Percentiles rank a stretch among this genome's conserved stretches.
These are phyloP conservation scores for Breynia disticha DNA, from an alignment of 441 rosid species.

Conservation along the genomic window DNA sequence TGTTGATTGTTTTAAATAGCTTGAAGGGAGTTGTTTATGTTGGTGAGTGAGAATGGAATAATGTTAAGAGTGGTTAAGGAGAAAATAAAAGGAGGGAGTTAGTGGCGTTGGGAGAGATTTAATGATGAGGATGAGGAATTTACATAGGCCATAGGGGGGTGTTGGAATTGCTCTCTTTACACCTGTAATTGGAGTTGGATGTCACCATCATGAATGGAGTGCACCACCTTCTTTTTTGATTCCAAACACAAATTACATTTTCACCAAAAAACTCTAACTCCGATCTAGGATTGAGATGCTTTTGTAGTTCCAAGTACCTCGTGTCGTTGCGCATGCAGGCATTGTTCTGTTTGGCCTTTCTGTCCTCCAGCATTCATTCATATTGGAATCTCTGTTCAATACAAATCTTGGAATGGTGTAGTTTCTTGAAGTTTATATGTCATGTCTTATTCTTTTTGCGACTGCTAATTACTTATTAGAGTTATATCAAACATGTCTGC, in stretches of 20 bases:
- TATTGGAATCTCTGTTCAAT: neutral
- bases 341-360: too few species aligned
- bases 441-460: too few species aligned
- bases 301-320: too few species aligned
- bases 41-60: slow-evolving; percentile 6
- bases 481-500: too few species aligned
- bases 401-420: too few species aligned
- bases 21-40: slow-evolving; percentile 8
- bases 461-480: too few species aligned
- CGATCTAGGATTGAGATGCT: neutral
- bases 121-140: neutral
- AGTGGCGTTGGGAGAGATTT: neutral
- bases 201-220: slow-evolving; percentile 4
- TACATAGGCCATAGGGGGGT: neutral
- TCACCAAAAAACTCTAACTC: too few species aligned
- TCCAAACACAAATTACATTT: too few species aligned
- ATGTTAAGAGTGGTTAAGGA: neutral
- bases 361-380: neutral
- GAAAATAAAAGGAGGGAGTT: neutral
- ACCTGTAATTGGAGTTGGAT: neutral
- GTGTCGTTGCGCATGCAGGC: too few species aligned
- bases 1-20: slow-evolving; percentile 1
- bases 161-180: slow-evolving; percentile 1
- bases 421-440: too few species aligned
- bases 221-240: neutral